phyloP scores from a whole-genome alignment of 371 early-diverging fungal genomes.

The Sporodiniella umbellata region DNA sequence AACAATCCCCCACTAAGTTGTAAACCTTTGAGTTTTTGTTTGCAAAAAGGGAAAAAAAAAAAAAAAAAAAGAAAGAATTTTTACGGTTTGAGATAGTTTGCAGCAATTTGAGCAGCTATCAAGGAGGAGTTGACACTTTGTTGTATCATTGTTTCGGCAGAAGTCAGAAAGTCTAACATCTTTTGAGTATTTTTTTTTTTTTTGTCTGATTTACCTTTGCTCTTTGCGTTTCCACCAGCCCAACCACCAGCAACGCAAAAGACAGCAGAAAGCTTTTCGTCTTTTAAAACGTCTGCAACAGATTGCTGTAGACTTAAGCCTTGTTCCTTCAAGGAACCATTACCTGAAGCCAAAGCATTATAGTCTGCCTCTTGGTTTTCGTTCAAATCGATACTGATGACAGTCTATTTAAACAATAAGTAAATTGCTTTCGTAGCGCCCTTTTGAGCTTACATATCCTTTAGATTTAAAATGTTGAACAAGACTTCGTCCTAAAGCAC shows the following conservation, averaged over 20 bases:
- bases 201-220: constrained; percentile 43
- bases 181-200: background rate
- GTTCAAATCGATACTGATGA: constrained; percentile 76
- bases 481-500: constrained; percentile 83
- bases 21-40: no score
- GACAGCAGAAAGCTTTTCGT: constrained; percentile 71
- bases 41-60: background rate
- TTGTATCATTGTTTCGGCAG: constrained; percentile 70
- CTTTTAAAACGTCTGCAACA: constrained; percentile 32
- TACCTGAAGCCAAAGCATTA: constrained; percentile 59
- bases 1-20: constrained; percentile 83
- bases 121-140: constrained; percentile 85
- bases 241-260: constrained; percentile 97
- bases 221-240: constrained; percentile 90
- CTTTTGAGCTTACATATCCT: constrained; percentile 61
- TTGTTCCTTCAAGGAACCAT: constrained; percentile 54
- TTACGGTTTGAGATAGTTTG: constrained; percentile 70
- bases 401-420: constrained; percentile 44
- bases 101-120: constrained; percentile 81
- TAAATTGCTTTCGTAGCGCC: background rate
- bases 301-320: constrained; percentile 48
- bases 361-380: constrained; percentile 71
- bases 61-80: constrained; percentile 3
- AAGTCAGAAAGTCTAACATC: constrained; percentile 71
- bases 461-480: constrained; percentile 68